Percentiles rank a stretch among this genome's conserved stretches.
phyloP scores from a whole-genome alignment of 129 eudicot species.

The Flaveria linearis region DNA sequence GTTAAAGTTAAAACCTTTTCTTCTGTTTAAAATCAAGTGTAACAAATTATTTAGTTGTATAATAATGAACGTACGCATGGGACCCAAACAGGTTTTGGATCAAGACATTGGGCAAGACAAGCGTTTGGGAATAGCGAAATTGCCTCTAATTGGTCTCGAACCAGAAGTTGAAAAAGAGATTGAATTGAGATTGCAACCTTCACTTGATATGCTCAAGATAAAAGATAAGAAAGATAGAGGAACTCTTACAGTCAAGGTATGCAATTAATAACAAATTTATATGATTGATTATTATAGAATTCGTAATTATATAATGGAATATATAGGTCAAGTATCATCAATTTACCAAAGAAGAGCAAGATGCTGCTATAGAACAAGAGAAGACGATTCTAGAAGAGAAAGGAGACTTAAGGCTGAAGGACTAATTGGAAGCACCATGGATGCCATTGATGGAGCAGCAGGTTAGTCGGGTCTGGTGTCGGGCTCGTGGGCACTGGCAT shows the following conservation, averaged over 20 bases:
- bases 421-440: conserved; percentile 91
- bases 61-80: background rate
- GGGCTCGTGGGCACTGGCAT: conserved; percentile 24
- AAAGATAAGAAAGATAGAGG: conserved; percentile 98
- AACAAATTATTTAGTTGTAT: background rate
- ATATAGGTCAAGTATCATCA: conserved; percentile 73
- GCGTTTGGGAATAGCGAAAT: conserved; percentile 71
- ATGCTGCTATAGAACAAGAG: conserved; percentile 87
- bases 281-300: background rate
- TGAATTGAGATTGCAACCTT: conserved; percentile 73
- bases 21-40: conserved; percentile 1
- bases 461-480: conserved; percentile 62
- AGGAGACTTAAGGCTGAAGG: conserved; percentile 89
- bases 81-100: conserved; percentile 72
- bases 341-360: conserved; percentile 86
- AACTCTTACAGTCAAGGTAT: conserved; percentile 82
- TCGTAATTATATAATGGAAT: background rate
- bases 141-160: conserved; percentile 63
- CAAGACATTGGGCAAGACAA: conserved; percentile 95
- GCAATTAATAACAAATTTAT: background rate
- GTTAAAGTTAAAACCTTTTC: conserved; percentile 32
- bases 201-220: conserved; percentile 87
- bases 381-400: conserved; percentile 74
- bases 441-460: conserved; percentile 82
- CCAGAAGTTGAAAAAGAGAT: conserved; percentile 66